phyloP scores from a whole-genome alignment of 768 basidiomycete species.

The Sporobolomyces phaffii region DNA sequence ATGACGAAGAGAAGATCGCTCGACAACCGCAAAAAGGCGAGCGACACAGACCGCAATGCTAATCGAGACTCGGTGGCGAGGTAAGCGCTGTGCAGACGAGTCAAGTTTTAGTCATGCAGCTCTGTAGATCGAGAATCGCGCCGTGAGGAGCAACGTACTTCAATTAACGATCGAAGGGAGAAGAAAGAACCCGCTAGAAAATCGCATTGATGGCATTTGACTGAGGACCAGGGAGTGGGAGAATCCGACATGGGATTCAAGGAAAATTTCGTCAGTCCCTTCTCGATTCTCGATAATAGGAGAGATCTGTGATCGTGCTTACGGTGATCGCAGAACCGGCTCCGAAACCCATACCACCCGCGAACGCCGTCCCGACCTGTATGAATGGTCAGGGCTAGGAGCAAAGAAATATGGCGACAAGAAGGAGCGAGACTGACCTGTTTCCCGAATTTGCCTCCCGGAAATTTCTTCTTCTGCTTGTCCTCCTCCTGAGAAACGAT shows the following conservation, averaged over 20 bases:
- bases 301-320: background rate
- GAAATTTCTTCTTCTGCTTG: constrained; percentile 51
- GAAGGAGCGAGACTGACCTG: constrained; percentile 50
- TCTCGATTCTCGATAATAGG: too few relatives aligned
- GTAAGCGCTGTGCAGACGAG: too few relatives aligned
- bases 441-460: constrained; percentile 53
- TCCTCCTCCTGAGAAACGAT: background rate
- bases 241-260: too few relatives aligned
- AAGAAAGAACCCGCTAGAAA: constrained; percentile 8
- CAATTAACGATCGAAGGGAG: background rate
- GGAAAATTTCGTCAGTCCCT: too few relatives aligned
- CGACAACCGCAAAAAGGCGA: too few relatives aligned
- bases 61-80: too few relatives aligned
- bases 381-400: too few relatives aligned
- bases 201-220: constrained; percentile 28
- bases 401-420: background rate
- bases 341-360: constrained; percentile 69
- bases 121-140: too few relatives aligned
- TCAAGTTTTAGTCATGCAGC: too few relatives aligned
- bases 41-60: too few relatives aligned
- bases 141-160: too few relatives aligned
- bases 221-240: background rate
- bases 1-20: too few relatives aligned
- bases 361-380: constrained; percentile 42
- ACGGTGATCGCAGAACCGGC: constrained; percentile 52